phyloP scores from a whole-genome alignment of 164 flowering plant genomes.

The Vitis amurensis region DNA sequence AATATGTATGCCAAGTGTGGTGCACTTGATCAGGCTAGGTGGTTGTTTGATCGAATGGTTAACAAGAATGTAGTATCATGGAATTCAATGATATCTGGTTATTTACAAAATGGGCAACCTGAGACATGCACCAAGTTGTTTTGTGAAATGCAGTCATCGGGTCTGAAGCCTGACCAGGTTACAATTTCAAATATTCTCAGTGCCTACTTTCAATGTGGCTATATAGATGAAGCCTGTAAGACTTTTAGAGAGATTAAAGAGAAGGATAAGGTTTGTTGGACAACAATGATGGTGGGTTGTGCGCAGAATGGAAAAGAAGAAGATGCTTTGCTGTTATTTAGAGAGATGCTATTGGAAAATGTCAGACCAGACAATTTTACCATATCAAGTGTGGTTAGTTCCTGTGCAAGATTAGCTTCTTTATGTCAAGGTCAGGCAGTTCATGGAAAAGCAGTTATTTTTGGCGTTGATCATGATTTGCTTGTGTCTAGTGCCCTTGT shows the following conservation, averaged over 20 bases:
- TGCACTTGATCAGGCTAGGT: slow-evolving; percentile 37
- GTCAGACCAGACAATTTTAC: slow-evolving; percentile 47
- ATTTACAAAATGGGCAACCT: slow-evolving; percentile 38
- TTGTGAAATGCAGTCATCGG: slow-evolving; percentile 30
- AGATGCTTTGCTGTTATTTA: slow-evolving; percentile 43
- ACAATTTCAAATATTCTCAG: slow-evolving; percentile 48
- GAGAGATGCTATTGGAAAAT: slow-evolving; percentile 35
- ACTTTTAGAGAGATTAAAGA: slow-evolving; percentile 32
- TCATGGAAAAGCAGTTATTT: slow-evolving; percentile 38
- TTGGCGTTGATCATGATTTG: slow-evolving; percentile 38
- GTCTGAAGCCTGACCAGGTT: slow-evolving; percentile 45
- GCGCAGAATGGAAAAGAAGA: slow-evolving; percentile 47
- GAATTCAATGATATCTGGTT: slow-evolving; percentile 46
- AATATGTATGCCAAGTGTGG: slow-evolving; percentile 67
- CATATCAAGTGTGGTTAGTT: slow-evolving; percentile 42
- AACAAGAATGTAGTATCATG: slow-evolving; percentile 40
- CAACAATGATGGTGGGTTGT: slow-evolving; percentile 56
- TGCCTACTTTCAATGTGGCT: slow-evolving; percentile 39
- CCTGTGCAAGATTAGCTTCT: slow-evolving; percentile 50
- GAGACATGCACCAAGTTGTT: slow-evolving; percentile 43
- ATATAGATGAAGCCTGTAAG: slow-evolving; percentile 36
- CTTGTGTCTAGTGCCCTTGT: slow-evolving; percentile 55
- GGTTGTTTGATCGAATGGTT: slow-evolving; percentile 42
- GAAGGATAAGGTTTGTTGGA: slow-evolving; percentile 55
- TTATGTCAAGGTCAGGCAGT: slow-evolving; percentile 44